phyloP scores from a whole-genome alignment of 176 grass and related monocot genomes.

The Zea mays region DNA sequence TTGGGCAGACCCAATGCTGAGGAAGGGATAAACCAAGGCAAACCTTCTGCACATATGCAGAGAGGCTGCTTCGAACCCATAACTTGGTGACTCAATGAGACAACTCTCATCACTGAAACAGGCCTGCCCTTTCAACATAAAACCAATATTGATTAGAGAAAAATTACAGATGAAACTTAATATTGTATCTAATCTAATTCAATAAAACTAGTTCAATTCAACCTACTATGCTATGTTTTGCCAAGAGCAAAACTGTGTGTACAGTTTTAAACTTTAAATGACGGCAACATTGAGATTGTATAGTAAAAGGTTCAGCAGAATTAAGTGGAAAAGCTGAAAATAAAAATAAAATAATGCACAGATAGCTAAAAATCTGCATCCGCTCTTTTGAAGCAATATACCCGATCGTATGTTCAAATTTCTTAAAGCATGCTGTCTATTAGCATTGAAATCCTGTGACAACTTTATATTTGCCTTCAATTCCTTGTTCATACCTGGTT shows the following conservation, averaged over 20 bases:
- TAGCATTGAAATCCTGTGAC: neutral
- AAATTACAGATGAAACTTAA: neutral
- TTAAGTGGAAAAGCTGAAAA: neutral
- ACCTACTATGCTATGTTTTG: neutral
- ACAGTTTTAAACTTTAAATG: slow-evolving; percentile 1
- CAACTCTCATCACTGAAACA: no score
- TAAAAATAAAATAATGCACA: neutral
- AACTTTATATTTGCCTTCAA: slow-evolving; percentile 2
- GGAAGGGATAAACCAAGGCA: no score
- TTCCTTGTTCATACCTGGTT: slow-evolving; percentile 65
- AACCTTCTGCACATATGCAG: no score
- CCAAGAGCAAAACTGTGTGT: neutral
- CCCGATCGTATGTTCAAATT: slow-evolving; percentile 1
- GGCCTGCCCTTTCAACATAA: neutral
- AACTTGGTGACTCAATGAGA: no score
- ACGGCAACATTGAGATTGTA: neutral
- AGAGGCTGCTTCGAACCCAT: no score
- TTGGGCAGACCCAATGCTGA: neutral
- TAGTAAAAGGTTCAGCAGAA: slow-evolving; percentile 19
- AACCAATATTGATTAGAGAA: slow-evolving; percentile 20
- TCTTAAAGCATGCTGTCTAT: neutral
- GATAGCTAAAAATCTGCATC: neutral
- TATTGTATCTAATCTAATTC: slow-evolving; percentile 13
- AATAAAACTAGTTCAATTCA: slow-evolving; percentile 16
- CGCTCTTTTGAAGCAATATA: slow-evolving; percentile 7